A percentile compares a stretch with the other conserved stretches of the same genome.
Evolutionary conservation across 139 green algal species (phyloP).

Genomic region (Coelastrella sp.): DNA sequence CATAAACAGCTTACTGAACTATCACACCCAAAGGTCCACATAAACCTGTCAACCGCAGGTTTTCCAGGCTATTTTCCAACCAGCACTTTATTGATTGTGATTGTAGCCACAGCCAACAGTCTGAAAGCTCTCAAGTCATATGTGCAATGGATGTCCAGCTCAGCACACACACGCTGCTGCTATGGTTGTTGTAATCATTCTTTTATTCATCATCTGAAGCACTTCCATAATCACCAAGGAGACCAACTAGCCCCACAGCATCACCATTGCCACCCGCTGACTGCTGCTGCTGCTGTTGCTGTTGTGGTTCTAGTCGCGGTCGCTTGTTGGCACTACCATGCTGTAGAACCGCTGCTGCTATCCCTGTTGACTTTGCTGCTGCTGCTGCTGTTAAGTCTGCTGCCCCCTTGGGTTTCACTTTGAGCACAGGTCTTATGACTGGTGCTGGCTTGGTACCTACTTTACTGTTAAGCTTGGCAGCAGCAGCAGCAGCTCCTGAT

Average conservation of each 20-base stretch:
- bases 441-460: neutral
- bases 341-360: too few species aligned
- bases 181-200: too few species aligned
- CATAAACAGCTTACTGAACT: too few species aligned
- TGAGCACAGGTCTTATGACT: constrained; percentile 3
- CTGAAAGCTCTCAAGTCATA: too few species aligned
- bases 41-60: too few species aligned
- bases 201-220: neutral
- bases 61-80: too few species aligned
- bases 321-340: neutral
- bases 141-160: too few species aligned
- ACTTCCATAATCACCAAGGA: neutral
- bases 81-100: too few species aligned
- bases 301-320: neutral
- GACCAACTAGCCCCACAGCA: neutral
- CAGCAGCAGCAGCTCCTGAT: neutral
- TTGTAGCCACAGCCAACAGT: too few species aligned
- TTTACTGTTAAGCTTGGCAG: neutral
- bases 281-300: neutral
- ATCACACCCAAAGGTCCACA: too few species aligned
- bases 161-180: too few species aligned
- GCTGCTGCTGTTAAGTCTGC: neutral
- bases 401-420: constrained; percentile 33
- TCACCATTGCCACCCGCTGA: neutral
- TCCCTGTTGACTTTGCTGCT: neutral